Base-by-base conservation (phyloP, 805 yeast genomes). In the Starmerella stigmatis region DNA sequence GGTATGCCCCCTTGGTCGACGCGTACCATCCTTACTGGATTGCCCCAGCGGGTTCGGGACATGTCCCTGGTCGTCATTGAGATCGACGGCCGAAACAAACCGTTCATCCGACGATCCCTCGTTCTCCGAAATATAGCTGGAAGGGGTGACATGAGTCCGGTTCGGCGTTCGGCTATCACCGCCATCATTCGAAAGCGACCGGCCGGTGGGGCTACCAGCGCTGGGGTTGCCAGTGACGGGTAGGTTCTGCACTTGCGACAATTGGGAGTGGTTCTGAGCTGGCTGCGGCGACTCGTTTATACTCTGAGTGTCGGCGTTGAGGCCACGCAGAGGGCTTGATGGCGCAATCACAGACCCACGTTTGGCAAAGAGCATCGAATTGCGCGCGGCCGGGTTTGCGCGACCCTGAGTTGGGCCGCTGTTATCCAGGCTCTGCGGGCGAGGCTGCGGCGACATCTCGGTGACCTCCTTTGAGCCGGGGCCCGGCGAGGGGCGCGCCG, bases 351-450 rank as follows among this genome's bases (percentile, higher is more conserved):
- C 51, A 11, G 57, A 54, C 11, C 54, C 43, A 19, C 60, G 58
- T 36, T 53, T 54, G 2, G 51, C 25, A 30, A 48, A 51, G 17
- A 57, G 49, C 47, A 57, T 51, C 27, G 59, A 55, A 47, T 56
- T 54, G 21, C 60, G 53, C 1, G 60, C 59, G 3, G 58, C 58
- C 0, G 54, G 45, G 30, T 51, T 53, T 7, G 54, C 45, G 20
- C 48, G 44, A 9, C 54, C 58, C 35, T 50, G 49, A 4, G 60
- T 56, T 5, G 55, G 56, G 11, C 52, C 57, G 32, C 46, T 32
- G 13, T 38, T 36, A 16, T 45, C 52, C n/a, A 30, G 15, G 34
- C 50, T 37, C 17, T 46, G 47, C 7, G 47, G 48, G 9, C 35
- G 12, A 2, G 42, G 36, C 41, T 28, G 23, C 8, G 41, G 36